Evolutionary conservation across 768 basidiomycete genomes (phyloP).

Genomic region (Leccinum truebloodii): DNA sequence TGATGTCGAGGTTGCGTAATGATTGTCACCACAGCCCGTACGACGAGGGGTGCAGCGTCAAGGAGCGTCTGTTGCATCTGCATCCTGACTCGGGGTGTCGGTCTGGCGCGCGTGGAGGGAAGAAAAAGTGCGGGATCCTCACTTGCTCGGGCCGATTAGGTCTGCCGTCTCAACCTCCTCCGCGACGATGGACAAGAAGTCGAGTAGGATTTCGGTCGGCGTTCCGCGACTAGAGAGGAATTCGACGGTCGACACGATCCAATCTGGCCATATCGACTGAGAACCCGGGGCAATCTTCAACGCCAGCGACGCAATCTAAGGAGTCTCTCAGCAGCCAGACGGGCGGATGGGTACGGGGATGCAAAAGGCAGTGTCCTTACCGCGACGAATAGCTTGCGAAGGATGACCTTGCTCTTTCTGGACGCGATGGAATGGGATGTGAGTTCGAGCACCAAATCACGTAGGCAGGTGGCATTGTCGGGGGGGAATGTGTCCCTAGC

Average conservation of each 20-base stretch:
- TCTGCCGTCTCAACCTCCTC: slow-evolving; percentile 82
- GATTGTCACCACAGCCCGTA: slow-evolving; percentile 62
- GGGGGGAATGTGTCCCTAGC: slow-evolving; percentile 73
- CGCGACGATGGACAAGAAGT: slow-evolving; percentile 80
- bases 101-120: too few relatives aligned
- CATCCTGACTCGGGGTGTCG: too few relatives aligned
- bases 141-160: slow-evolving; percentile 73
- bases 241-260: slow-evolving; percentile 40
- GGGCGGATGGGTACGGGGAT: not conserved
- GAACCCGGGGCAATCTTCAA: slow-evolving; percentile 64
- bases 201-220: slow-evolving; percentile 59
- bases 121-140: slow-evolving; percentile 29
- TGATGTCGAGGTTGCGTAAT: slow-evolving; percentile 44
- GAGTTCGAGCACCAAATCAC: slow-evolving; percentile 68
- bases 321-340: slow-evolving; percentile 9
- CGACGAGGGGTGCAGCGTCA: slow-evolving; percentile 69
- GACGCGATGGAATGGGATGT: slow-evolving; percentile 64
- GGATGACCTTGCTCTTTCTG: slow-evolving; percentile 65
- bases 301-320: slow-evolving; percentile 67
- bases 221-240: slow-evolving; percentile 62
- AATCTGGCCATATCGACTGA: not conserved
- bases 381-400: slow-evolving; percentile 86
- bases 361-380: slow-evolving; percentile 40
- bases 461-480: slow-evolving; percentile 57
- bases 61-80: slow-evolving; percentile 53